Percentiles rank a stretch among this genome's conserved stretches.
phyloP scores from a whole-genome alignment of 805 yeast species.

The Schwanniomyces sp. region DNA sequence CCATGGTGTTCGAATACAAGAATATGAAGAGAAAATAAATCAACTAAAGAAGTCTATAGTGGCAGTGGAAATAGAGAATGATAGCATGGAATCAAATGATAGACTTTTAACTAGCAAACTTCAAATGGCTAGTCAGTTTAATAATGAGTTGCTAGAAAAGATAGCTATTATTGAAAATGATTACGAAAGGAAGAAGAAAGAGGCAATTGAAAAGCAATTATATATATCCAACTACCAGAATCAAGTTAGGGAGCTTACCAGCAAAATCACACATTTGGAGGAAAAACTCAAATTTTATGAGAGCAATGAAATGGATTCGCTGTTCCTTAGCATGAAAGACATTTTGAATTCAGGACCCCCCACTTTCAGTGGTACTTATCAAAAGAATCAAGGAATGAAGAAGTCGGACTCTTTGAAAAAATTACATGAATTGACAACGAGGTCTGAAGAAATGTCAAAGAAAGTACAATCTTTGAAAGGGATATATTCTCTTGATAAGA shows the following conservation, averaged over 20 bases:
- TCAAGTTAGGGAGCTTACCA: constrained; percentile 20
- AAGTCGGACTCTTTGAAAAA: constrained; percentile 31
- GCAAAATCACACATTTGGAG: constrained; percentile 1
- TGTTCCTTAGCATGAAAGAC: constrained; percentile 25
- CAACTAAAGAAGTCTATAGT: constrained; percentile 31
- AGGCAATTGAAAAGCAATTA: constrained; percentile 23
- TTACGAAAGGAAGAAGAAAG: constrained; percentile 25
- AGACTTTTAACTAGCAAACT: constrained; percentile 34
- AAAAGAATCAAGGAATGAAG: constrained; percentile 7
- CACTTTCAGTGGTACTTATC: neutral
- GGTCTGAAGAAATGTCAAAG: constrained; percentile 8
- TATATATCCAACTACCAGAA: constrained; percentile 31
- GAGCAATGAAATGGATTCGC: constrained; percentile 13
- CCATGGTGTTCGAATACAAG: constrained; percentile 9
- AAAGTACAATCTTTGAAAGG: constrained; percentile 9
- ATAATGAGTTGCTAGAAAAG: constrained; percentile 42
- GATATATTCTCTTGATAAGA: constrained; percentile 2
- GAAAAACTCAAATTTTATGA: neutral
- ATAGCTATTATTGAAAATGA: constrained; percentile 45
- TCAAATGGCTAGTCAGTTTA: constrained; percentile 34
- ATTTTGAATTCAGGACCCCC: constrained; percentile 28
- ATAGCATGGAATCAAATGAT: constrained; percentile 38
- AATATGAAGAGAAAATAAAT: constrained; percentile 17
- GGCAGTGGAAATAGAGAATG: constrained; percentile 43
- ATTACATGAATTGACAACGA: constrained; percentile 28